phyloP scores from a whole-genome alignment of 352 stramenopile genomes.

The Globisporangium ultimum region DNA sequence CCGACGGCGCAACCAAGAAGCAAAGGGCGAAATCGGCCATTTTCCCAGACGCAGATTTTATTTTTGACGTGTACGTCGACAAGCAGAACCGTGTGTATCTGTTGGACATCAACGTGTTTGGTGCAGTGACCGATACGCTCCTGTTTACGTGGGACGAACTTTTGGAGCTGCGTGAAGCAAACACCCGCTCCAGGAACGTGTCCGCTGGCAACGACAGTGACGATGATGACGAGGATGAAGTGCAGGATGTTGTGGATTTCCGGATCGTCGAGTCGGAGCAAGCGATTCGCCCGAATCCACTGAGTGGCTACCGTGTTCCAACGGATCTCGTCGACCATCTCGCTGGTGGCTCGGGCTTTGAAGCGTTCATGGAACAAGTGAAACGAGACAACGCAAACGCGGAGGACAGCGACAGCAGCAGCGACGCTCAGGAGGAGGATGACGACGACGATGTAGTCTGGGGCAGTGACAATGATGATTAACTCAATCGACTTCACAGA shows the following conservation, averaged over 20 bases:
- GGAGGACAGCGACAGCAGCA: conserved; percentile 19
- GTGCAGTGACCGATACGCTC: conserved; percentile 88
- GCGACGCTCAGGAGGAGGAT: conserved; percentile 21
- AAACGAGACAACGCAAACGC: conserved; percentile 54
- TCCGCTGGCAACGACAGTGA: conserved; percentile 9
- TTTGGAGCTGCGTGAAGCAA: conserved; percentile 24
- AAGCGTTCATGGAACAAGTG: conserved; percentile 83
- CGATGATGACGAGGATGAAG: conserved; percentile 28
- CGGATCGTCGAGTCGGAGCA: conserved; percentile 69
- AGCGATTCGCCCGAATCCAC: conserved; percentile 55
- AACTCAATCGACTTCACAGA: background rate
- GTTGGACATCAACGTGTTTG: conserved; percentile 95
- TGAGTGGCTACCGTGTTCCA: conserved; percentile 81
- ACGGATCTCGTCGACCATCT: conserved; percentile 83
- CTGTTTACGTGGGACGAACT: conserved; percentile 92
- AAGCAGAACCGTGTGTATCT: conserved; percentile 90
- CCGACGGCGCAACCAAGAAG: conserved; percentile 1
- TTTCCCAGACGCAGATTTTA: conserved; percentile 79
- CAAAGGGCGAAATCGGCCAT: conserved; percentile 21
- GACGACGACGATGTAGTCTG: conserved; percentile 14
- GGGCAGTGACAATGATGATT: conserved; percentile 21
- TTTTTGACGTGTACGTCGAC: conserved; percentile 95
- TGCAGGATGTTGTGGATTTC: conserved; percentile 62
- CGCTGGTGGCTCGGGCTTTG: conserved; percentile 62
- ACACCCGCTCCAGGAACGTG: conserved; percentile 12